Evolutionary conservation across 2,329 filamentous ascomycete species (phyloP).

Genomic region (Apiospora aurea): DNA sequence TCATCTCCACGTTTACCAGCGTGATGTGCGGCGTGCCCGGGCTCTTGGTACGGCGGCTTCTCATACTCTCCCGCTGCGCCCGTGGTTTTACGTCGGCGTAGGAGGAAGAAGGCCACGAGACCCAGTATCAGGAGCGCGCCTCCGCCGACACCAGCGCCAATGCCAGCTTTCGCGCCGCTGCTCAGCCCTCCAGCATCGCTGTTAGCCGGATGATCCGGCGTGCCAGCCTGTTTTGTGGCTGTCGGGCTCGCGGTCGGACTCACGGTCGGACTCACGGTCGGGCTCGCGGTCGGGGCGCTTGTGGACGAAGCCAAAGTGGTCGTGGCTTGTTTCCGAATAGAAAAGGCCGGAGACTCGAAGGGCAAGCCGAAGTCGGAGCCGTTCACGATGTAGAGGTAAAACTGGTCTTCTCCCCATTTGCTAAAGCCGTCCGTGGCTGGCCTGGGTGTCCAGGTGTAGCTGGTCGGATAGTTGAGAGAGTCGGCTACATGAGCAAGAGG

Average conservation of each 20-base stretch:
- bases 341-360: constrained; percentile 10
- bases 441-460: constrained; percentile 20
- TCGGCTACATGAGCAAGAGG: background rate
- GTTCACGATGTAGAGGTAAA: constrained; percentile 19
- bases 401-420: background rate
- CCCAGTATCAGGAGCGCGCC: constrained; percentile 35
- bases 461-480: constrained; percentile 21
- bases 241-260: background rate
- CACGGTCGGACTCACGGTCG: background rate
- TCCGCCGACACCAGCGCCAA: constrained; percentile 42
- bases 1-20: background rate
- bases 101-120: constrained; percentile 35
- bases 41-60: background rate
- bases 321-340: background rate
- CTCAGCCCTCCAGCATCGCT: constrained; percentile 32
- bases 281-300: background rate
- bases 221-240: background rate
- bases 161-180: constrained; percentile 44
- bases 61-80: background rate
- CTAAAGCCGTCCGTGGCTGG: constrained; percentile 11
- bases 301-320: constrained; percentile 6
- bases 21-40: background rate
- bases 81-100: background rate
- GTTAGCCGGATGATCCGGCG: background rate
- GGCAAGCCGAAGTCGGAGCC: constrained; percentile 22